Base-by-base conservation (phyloP, 257 asterid genomes). In the Coffea canephora region DNA sequence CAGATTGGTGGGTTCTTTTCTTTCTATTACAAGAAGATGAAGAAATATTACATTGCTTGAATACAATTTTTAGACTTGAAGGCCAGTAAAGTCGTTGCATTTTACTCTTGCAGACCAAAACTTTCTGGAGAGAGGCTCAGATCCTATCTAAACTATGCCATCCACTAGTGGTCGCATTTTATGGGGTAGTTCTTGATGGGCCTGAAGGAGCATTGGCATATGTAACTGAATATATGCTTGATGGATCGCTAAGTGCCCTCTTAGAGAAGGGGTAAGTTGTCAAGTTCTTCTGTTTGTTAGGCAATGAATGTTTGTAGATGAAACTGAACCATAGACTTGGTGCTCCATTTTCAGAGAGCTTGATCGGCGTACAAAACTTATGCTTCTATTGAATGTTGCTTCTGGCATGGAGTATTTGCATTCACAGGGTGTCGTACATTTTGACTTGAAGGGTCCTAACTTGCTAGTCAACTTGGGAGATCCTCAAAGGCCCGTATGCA, bases 61-160 rank as follows among this genome's bases (percentile, higher is more conserved):
- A 62, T 34, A 57, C 18, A 52, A 27, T 31, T 25, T 59, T 5
- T 48, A 2, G 2, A 68, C 59, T 52, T 55, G 19, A 69, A 0
- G 34, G 34, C 34, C 34, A 21, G 16, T 18, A 3, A n/a, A 41
- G n/a, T 59, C 21, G 19, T 10, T 14, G 41, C 39, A 70, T 69
- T 70, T 55, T 39, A 23, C 34, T 14, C 19, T 34, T 77, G 41
- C 85, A 93, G 98, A 89, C 89, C 43, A 89, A 90, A 81, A 97
- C 92, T 77, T 90, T 93, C 83, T 93, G 98, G 98, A 90, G 97
- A 88, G 98, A 93, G 91, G 98, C 96, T 77, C 84, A 88, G 81
- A 92, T 93, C 79, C 92, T 93, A 55, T 93, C 98, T 3, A 82
- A 85, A 74, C 98, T 93, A 76, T 97, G 91, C 88, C 98, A 93